Evolutionary conservation across 768 basidiomycete genomes (phyloP), one percentile per base, ranked within the genome.

Genomic region (Tricholoma flavovirens): DNA sequence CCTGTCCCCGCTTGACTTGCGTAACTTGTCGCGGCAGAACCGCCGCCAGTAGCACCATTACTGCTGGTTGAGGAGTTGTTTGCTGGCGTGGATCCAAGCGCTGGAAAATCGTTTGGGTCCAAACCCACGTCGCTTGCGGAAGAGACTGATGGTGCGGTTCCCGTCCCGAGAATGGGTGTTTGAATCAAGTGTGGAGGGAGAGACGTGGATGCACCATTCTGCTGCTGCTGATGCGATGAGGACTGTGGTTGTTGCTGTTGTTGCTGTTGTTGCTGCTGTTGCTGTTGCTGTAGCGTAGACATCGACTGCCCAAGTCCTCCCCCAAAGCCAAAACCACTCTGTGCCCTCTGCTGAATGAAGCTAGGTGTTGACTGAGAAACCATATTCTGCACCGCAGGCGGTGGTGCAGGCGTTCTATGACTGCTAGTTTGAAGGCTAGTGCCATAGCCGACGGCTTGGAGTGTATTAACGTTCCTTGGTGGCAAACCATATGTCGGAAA

Each of bases 101-200:
- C 90, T n/a, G 90, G 90, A 63, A 92, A 91, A 70, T 91, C 90
- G 65, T 89, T 90, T 30, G 84, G 89, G 75, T 92, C 90, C 36
- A 91, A 82, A 17, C 85, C 87, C 56, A 88, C 84, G 66, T 91
- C 90, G 68, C 80, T 86, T 32, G 81, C 75, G 24, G 86, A 86
- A 51, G 83, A 84, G 58, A 77, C 79, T 49, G 83, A 83, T 48
- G 83, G 81, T 35, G 84, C 79, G 1, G 46, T 49, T 40, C 77
- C 75, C 29, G 46, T 49, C 42, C 77, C 75, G 26, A 73, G 76
- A 65, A 68, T 75, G 15, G 79, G 77, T 64, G 73, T 80, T 70
- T 80, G 81, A 32, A 74, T 61, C 24, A 86, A 72, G 67, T 86
- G 83, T 19, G 82, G 80, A 19, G 78, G 80, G 51, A 86, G 67